Base-by-base conservation (phyloP, 163 green algal genomes). In the Scenedesmus sp. region DNA sequence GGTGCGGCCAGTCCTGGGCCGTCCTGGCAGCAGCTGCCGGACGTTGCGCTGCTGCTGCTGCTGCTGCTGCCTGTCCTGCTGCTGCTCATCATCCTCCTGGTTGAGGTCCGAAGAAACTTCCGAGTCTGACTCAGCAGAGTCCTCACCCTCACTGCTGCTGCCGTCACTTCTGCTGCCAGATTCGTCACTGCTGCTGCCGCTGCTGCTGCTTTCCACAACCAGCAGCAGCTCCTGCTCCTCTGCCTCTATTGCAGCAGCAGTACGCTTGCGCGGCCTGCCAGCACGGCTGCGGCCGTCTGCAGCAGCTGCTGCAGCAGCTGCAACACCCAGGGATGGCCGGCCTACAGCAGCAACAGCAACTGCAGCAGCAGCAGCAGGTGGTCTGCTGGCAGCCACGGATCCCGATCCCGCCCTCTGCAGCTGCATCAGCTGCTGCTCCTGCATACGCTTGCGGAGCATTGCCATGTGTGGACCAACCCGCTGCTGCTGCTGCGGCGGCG, bases 361-460 rank as follows among this genome's bases (percentile, higher is more conserved):
- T 15, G 23, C 23, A 79, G 23, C 23, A 79, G 70, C 70, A 79
- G 70, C 70, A 52, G 70, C 0, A 52, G 70, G 62, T 70, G 62
- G 9, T 52, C 23, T 79, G 70, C 81, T 64, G 54, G 52, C 81
- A 8, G 81, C 81, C 13, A 46, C 12, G 18, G 54, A 60, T 0
- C 52, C 81, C 4, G 52, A n/a, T 52, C 81, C 81, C 46, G 55
- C 81, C 12, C 52, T 12, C 81, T 86, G 81, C 79, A 34, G 79
- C 81, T 54, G 54, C 70, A 79, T 79, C 70, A 64, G 1, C 4
- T 86, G 81, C 81, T 86, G 81, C 81, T 86, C 52, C 52, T 64
- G 81, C 81, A 86, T 86, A 54, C 81, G 81, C 81, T 86, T n/a
- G 55, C 81, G 81, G 15, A 86, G 81, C 81, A 67, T 62, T 34